These are phyloP conservation scores for Dalbergia oliveri DNA, from an alignment of 306 rosid species.

Conservation along the genomic window DNA sequence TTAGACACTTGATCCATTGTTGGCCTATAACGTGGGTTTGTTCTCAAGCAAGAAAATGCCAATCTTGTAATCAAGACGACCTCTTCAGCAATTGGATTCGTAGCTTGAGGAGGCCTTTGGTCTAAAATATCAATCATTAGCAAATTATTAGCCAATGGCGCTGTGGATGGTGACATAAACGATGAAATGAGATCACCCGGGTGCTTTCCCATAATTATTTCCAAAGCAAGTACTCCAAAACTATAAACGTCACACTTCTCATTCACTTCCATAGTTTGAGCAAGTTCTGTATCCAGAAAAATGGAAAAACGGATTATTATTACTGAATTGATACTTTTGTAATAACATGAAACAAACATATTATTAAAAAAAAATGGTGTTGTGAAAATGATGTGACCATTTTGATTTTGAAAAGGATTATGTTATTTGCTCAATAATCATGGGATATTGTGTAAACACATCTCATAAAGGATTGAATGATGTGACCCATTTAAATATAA, in stretches of 20 bases:
- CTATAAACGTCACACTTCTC: slow-evolving; percentile 29
- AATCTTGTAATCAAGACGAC: slow-evolving; percentile 34
- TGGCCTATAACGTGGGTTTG: slow-evolving; percentile 37
- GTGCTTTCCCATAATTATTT: slow-evolving; percentile 48
- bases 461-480: too few species aligned
- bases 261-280: slow-evolving; percentile 28
- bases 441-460: too few species aligned
- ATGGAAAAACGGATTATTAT: too few species aligned
- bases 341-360: background rate
- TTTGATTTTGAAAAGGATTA: background rate
- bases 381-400: background rate
- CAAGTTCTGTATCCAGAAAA: slow-evolving; percentile 6
- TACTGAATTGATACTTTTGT: too few species aligned
- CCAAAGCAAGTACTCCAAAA: slow-evolving; percentile 49
- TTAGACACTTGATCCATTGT: slow-evolving; percentile 45
- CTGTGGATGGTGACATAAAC: background rate
- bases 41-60: slow-evolving; percentile 40
- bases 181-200: slow-evolving; percentile 47
- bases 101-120: slow-evolving; percentile 34
- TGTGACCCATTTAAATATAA: too few species aligned
- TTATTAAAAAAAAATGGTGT: too few species aligned
- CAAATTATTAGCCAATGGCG: background rate
- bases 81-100: background rate
- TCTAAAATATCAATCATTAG: slow-evolving; percentile 36
- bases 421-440: too few species aligned